These are phyloP conservation scores for Coccomyxa sp. DNA, from an alignment of 139 green algal genomes.

Conservation along the genomic window DNA sequence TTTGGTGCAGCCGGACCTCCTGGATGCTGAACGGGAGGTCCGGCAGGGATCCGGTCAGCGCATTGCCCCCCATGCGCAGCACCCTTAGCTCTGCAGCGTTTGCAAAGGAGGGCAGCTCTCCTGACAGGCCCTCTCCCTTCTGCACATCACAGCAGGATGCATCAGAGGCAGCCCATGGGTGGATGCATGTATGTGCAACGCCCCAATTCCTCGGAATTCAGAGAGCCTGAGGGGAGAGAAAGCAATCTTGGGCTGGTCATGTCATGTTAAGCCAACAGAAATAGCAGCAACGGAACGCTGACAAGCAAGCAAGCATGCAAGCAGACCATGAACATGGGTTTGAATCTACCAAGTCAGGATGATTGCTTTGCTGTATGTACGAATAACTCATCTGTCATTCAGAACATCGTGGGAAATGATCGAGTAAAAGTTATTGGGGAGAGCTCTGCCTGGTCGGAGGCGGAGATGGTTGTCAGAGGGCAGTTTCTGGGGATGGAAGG, in stretches of 20 bases:
- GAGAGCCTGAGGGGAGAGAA: background rate
- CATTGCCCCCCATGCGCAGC: background rate
- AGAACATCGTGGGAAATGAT: too few relatives aligned
- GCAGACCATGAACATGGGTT: background rate
- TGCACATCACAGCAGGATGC: background rate
- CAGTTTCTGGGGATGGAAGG: background rate
- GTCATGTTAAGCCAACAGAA: background rate
- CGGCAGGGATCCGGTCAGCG: background rate
- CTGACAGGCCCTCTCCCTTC: background rate
- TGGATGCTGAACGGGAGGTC: background rate
- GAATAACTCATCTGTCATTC: too few relatives aligned
- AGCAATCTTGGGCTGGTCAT: background rate
- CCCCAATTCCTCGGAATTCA: background rate
- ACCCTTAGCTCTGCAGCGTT: background rate
- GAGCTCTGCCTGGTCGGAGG: background rate
- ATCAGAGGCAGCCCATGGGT: background rate
- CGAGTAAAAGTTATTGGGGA: background rate
- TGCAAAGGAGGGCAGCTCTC: background rate
- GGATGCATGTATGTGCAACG: background rate
- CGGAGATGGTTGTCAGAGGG: background rate
- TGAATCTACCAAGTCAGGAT: background rate
- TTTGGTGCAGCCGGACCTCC: background rate
- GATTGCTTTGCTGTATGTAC: background rate
- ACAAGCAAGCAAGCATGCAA: too few relatives aligned
- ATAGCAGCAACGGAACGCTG: background rate